phyloP scores from a whole-genome alignment of 176 grass and related monocot species.

The Hyparrhenia diplandra region DNA sequence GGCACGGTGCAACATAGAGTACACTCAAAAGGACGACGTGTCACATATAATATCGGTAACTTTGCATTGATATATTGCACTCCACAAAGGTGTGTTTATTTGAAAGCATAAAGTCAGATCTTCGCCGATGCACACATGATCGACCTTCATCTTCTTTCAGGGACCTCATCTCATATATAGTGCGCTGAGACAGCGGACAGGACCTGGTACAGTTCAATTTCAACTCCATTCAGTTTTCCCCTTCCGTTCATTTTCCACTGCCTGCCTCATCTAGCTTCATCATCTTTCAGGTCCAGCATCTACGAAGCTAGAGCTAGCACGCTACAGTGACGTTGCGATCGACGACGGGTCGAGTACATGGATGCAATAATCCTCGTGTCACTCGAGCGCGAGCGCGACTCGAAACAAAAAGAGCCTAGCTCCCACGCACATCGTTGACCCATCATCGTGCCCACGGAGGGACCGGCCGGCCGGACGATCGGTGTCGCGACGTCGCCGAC shows the following conservation, averaged over 20 bases:
- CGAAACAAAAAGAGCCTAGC: not conserved
- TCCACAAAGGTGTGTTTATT: not conserved
- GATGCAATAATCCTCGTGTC: not conserved
- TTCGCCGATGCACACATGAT: not conserved
- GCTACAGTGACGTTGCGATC: not conserved
- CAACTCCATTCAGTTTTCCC: not conserved
- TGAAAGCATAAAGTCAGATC: no score
- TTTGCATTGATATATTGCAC: not conserved
- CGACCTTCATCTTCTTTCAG: no score
- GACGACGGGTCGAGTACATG: not conserved
- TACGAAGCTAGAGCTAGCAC: not conserved
- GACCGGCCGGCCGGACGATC: no score
- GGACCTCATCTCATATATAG: not conserved
- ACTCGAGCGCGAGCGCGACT: not conserved
- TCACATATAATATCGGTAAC: no score
- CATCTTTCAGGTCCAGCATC: not conserved
- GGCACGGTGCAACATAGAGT: no score
- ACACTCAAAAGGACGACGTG: no score
- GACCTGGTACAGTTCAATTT: not conserved
- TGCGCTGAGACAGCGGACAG: not conserved
- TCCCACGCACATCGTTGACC: conserved; percentile 4
- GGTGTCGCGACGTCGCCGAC: not conserved
- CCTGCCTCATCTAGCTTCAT: no score
- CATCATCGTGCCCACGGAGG: not conserved
- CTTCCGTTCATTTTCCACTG: not conserved